Evolutionary conservation across 164 flowering plant species (phyloP), one percentile per base, ranked within the genome.

Genomic region (Buxus sempervirens): DNA sequence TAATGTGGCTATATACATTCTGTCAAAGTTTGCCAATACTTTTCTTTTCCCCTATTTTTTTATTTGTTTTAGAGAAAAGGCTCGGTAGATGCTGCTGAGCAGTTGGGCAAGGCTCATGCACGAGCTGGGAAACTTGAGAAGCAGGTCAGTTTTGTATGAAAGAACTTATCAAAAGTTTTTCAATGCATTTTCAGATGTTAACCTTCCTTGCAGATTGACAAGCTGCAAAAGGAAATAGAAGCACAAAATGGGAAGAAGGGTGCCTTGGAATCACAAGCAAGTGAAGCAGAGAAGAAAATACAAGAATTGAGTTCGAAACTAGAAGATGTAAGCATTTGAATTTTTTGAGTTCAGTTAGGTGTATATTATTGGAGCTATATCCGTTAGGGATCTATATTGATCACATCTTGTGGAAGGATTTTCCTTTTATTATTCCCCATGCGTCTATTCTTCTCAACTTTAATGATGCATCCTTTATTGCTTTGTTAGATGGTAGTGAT

Each of bases 71-170:
- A 95, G 99, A 76, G 78, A 74, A 89, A 86, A 69, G 96, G 85
- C n/a, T 69, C 81, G 25, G 72, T 72, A 36, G 89, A 83, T 77
- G 83, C 76, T 66, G 83, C 78, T 71, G 86, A 87, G 79, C 77
- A 73, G 79, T 76, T 87, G 21, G 86, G 85, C 13, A 89, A 88
- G 82, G 98, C 93, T 62, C 86, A 85, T 78, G 90, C 96, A 63
- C 88, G 86, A 36, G 88, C 86, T 62, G 77, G 42, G 63, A 97
- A 93, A 71, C 80, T 96, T 67, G 92, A 91, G 83, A 87, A 84
- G 70, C 88, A 88, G 91, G 98, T 89, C 19, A 12, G n/a, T n/a
- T n/a, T n/a, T 58, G 60, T 53, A 26, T 26, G 61, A 54, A 58
- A 42, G 20, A 32, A 27, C 15, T 6, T 27, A 22, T 56, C 19